Base-by-base conservation (phyloP, 164 flowering plant genomes). In the Malania oleifera region DNA sequence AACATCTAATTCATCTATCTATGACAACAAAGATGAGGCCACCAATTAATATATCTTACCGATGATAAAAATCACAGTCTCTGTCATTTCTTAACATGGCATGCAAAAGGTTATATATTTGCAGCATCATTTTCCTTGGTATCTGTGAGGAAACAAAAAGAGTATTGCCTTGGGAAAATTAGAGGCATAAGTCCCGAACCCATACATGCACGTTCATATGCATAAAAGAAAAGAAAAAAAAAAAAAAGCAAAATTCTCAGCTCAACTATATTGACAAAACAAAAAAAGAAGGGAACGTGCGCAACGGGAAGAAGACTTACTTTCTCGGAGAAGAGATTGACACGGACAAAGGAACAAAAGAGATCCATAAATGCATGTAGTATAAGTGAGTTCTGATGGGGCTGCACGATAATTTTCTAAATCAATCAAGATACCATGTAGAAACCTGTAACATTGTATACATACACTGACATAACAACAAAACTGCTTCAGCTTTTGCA, bases 341-440 rank as follows among this genome's bases (percentile, higher is more conserved):
- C 99, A 54, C 97, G 96, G 43, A 86, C 84, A 67, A 88, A 93
- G 40, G 89, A 73, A 68, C 96, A 90, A 69, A 93, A 93, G 35
- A 93, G 89, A 75, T 88, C 99, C 99, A 93, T 93, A 75, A 93
- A 93, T 35, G 96, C 99, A 67, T 90, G 92, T 51, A 93, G 78
- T 63, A 93, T 90, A 65, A 93, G 79, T 29, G 95, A 88, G 55
- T 93, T 93, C 73, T 93, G 97, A 70, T 90, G 97, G 38, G 98
- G 98, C 96, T 92, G 96, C 82, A 87, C 78, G 65, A 74, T 13
- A 67, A 61, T 68, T 56, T 15, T 29, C 23, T 67, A 59, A 62
- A 52, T 64, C 53, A 65, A 59, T 53, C 66, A 68, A 72, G 60
- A 71, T 68, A 54, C 46, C 59, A 56, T 43, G 15, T 10, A 48